Base-by-base conservation (phyloP, 345 rosid species). In the Murraya paniculata region DNA sequence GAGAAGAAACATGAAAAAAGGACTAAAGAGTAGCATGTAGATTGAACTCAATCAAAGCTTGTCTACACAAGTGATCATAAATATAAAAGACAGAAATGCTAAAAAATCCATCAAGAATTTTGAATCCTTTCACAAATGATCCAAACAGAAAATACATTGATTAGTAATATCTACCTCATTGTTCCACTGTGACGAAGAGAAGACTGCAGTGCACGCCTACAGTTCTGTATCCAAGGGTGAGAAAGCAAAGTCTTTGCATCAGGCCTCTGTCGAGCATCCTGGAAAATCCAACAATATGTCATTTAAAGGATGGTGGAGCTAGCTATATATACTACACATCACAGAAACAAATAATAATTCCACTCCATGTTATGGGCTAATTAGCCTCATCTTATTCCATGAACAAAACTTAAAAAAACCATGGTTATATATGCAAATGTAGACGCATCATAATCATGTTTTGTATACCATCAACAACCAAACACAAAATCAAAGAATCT, bases 211-310 rank as follows among this genome's bases (percentile, higher is more conserved):
- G 91, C 95, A 70, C 94, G 94, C 82, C 93, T 88, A 80, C 86
- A 91, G 77, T 93, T 94, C 76, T 85, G 91, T 86, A 97, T 94
- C 99, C 99, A 97, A 81, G 98, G 93, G 83, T 97, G 99, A 82
- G 98, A 97, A 79, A 97, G 98, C 74, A 97, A 78, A n/a, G 98
- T 91, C 86, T 97, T 94, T 71, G 99, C 99, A 91, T 97, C 99
- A 68, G 99, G 98, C 85, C 99, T 89, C 85, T 93, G 94, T 72
- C 98, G 90, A 69, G 99, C 92, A 90, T 97, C 99, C 99, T 97
- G 87, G 61, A 81, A 83, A 33, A 79, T 25, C 62, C 74, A 79
- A 81, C 68, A 66, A 76, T 70, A 77, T 19, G 28, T 27, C 72
- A 68, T 60, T 35, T 61, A 69, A 79, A 30, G 70, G 77, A 55